A percentile compares a stretch with the other conserved stretches of the same genome.
Conservation (phyloP, 257 asterid species). For the Paulownia fortunei region DNA sequence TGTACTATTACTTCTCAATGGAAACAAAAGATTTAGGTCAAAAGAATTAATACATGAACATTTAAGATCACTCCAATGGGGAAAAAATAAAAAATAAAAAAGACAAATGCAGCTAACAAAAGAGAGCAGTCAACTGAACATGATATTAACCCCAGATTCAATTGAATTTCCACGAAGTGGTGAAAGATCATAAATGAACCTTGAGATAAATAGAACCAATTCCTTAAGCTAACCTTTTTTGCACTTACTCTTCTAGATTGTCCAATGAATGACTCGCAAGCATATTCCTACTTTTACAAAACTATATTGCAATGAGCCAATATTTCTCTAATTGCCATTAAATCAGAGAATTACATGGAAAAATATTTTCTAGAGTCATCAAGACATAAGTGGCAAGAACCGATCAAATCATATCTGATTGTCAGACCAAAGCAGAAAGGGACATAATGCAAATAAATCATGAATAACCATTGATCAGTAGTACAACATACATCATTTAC, state of each 20-base stretch:
- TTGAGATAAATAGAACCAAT: background rate
- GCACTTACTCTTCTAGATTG: background rate
- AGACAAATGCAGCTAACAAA: background rate
- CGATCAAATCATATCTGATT: no score
- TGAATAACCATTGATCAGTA: background rate
- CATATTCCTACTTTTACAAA: background rate
- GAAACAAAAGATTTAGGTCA: background rate
- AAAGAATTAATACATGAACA: background rate
- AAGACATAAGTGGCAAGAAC: no score
- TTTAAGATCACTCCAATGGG: background rate
- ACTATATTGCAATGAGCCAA: no score
- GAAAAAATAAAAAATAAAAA: background rate
- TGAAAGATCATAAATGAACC: background rate
- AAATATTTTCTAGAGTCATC: no score
- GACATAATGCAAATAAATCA: background rate
- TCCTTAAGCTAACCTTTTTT: background rate
- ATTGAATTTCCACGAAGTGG: background rate
- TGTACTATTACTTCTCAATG: background rate
- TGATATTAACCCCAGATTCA: no score
- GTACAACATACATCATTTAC: background rate
- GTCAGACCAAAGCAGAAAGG: no score
- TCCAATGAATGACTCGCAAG: background rate
- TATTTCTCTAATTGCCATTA: no score
- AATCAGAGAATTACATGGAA: no score
- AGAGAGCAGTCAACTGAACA: background rate